These are phyloP conservation scores for Pichia norvegensis DNA, from an alignment of 1,139 yeast species.

Conservation along the genomic window DNA sequence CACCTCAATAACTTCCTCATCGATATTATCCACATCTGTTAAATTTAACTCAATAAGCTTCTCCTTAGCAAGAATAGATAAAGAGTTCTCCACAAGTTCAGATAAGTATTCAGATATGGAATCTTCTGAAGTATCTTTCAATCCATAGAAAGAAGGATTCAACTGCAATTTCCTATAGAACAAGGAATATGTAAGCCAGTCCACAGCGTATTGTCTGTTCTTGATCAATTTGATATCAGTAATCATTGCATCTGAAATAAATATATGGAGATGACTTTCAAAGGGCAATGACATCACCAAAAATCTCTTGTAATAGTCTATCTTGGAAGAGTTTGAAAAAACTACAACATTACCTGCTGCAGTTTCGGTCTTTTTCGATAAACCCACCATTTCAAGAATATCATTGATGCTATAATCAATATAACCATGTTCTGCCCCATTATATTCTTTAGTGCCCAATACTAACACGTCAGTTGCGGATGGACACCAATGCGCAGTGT, in stretches of 20 bases:
- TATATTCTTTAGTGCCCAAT: conserved; percentile 65
- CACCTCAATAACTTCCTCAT: conserved; percentile 39
- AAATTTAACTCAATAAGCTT: conserved; percentile 56
- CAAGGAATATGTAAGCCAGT: conserved; percentile 80
- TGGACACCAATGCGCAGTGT: conserved; percentile 46
- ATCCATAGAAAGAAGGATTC: conserved; percentile 87
- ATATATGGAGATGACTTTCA: conserved; percentile 62
- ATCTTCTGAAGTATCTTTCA: conserved; percentile 51
- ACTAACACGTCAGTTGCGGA: conserved; percentile 49
- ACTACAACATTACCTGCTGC: conserved; percentile 40
- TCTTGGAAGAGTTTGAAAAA: conserved; percentile 48
- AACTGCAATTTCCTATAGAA: conserved; percentile 71
- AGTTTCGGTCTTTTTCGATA: conserved; percentile 33
- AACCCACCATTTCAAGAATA: conserved; percentile 68
- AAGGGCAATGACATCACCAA: conserved; percentile 70
- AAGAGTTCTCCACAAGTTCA: conserved; percentile 68
- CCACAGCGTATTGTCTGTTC: conserved; percentile 78
- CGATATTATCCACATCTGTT: conserved; percentile 29
- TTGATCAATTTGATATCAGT: conserved; percentile 64
- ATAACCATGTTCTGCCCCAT: conserved; percentile 65
- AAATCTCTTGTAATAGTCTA: conserved; percentile 64
- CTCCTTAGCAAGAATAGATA: conserved; percentile 55
- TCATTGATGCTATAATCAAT: conserved; percentile 63
- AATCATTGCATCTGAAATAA: conserved; percentile 58
- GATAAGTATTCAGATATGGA: conserved; percentile 79